A percentile compares a stretch with the other conserved stretches of the same genome.
Evolutionary conservation across 2,329 filamentous ascomycete species (phyloP).

Genomic region (Microdochium trichocladiopsis): DNA sequence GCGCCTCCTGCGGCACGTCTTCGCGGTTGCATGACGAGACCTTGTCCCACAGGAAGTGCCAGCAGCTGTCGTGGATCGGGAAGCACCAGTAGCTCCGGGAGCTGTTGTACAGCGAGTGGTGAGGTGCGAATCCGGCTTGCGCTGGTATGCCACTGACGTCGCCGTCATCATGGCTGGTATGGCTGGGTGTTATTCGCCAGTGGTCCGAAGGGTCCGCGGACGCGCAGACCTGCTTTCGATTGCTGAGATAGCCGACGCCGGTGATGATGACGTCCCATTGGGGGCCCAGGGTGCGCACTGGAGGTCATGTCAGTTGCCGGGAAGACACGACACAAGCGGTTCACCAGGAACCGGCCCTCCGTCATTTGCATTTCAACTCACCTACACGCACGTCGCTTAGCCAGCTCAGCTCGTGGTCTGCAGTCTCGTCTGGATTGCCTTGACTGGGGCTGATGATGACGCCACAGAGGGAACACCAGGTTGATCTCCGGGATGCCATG

Average conservation of each 20-base stretch:
- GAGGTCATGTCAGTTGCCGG: background rate
- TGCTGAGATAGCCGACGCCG: slow-evolving; percentile 11
- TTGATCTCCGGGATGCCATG: background rate
- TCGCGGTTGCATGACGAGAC: slow-evolving; percentile 2
- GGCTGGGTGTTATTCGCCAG: background rate
- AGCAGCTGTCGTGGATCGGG: slow-evolving; percentile 12
- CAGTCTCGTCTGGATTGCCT: slow-evolving; percentile 1
- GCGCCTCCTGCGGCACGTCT: background rate
- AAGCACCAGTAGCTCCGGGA: slow-evolving; percentile 9
- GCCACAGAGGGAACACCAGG: slow-evolving; percentile 10
- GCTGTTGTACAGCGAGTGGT: background rate
- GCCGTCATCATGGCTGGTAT: background rate
- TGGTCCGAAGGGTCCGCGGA: slow-evolving; percentile 1
- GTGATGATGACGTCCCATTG: slow-evolving; percentile 7
- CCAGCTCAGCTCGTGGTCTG: slow-evolving; percentile 7
- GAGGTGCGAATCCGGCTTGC: background rate
- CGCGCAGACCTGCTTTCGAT: slow-evolving; percentile 5
- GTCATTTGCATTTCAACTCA: slow-evolving; percentile 4
- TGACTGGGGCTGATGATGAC: slow-evolving; percentile 7
- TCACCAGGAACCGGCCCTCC: no score
- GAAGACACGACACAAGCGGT: no score
- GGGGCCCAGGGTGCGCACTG: slow-evolving; percentile 2
- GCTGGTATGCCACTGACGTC: no score
- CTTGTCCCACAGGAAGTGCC: slow-evolving; percentile 9
- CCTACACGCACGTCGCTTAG: slow-evolving; percentile 10